A percentile compares a stretch with the other conserved stretches of the same genome.
phyloP scores from a whole-genome alignment of 306 rosid species.

The Mucuna pruriens region DNA sequence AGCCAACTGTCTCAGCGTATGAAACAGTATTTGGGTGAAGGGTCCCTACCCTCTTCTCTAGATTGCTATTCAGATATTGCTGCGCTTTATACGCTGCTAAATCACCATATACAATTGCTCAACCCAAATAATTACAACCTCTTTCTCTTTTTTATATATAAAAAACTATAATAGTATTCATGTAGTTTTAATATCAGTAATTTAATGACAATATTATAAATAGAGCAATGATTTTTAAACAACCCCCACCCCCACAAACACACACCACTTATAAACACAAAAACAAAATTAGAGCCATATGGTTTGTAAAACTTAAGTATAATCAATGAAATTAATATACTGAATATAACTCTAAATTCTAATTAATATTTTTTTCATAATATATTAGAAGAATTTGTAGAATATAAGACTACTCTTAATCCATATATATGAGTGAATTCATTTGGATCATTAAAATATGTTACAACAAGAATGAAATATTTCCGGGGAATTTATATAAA shows the following conservation, averaged over 20 bases:
- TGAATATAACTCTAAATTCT: no score
- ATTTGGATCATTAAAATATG: background rate
- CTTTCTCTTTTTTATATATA: background rate
- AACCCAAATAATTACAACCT: background rate
- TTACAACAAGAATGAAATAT: background rate
- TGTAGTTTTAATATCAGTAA: background rate
- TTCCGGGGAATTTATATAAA: background rate
- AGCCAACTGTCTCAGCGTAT: constrained; percentile 47
- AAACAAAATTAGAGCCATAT: background rate
- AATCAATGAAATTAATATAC: no score
- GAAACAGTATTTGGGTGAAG: constrained; percentile 36
- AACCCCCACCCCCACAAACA: no score
- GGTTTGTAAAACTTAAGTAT: background rate
- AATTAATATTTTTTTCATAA: no score
- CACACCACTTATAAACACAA: no score
- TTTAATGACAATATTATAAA: background rate
- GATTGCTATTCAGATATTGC: constrained; percentile 18
- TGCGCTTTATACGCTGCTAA: constrained; percentile 20
- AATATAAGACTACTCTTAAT: background rate
- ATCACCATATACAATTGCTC: background rate
- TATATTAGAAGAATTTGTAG: background rate
- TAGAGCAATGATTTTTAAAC: background rate
- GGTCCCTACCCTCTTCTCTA: background rate
- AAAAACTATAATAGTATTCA: background rate
- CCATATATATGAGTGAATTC: no score